Evolutionary conservation across 192 early-diverging fungal species (phyloP).

Genomic region (Umbelopsis ramanniana): DNA sequence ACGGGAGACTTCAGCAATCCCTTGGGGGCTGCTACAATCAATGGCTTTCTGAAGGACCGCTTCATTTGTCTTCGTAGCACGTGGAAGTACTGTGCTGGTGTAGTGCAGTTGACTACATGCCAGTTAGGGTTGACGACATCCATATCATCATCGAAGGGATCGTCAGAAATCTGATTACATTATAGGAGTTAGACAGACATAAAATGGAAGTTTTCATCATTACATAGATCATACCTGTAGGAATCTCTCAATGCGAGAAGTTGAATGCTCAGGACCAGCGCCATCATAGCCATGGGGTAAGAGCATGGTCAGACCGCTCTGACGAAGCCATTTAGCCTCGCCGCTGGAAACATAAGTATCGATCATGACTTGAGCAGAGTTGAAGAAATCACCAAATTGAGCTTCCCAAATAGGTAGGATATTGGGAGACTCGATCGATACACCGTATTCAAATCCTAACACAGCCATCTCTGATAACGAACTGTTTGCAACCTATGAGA

Average conservation of each 20-base stretch:
- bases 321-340: slow-evolving; percentile 94
- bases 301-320: slow-evolving; percentile 90
- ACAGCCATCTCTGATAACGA: slow-evolving; percentile 94
- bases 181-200: not conserved
- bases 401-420: slow-evolving; percentile 95
- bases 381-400: slow-evolving; percentile 98
- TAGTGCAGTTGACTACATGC: slow-evolving; percentile 92
- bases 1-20: slow-evolving; percentile 67
- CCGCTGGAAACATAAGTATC: slow-evolving; percentile 90
- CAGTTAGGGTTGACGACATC: slow-evolving; percentile 83
- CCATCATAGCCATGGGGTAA: slow-evolving; percentile 96
- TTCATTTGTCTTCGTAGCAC: slow-evolving; percentile 85
- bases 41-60: slow-evolving; percentile 89
- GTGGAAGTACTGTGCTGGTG: slow-evolving; percentile 96
- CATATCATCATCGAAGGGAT: slow-evolving; percentile 65
- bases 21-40: slow-evolving; percentile 84
- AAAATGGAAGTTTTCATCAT: not conserved
- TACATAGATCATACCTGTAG: slow-evolving; percentile 64
- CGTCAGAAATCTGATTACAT: slow-evolving; percentile 70
- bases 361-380: slow-evolving; percentile 93
- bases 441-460: slow-evolving; percentile 94
- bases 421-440: slow-evolving; percentile 88
- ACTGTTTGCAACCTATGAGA: slow-evolving; percentile 88
- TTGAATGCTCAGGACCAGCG: slow-evolving; percentile 94
- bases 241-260: slow-evolving; percentile 91